Base-by-base conservation (phyloP, 805 yeast species). In the Pichia pseudocactophila region DNA sequence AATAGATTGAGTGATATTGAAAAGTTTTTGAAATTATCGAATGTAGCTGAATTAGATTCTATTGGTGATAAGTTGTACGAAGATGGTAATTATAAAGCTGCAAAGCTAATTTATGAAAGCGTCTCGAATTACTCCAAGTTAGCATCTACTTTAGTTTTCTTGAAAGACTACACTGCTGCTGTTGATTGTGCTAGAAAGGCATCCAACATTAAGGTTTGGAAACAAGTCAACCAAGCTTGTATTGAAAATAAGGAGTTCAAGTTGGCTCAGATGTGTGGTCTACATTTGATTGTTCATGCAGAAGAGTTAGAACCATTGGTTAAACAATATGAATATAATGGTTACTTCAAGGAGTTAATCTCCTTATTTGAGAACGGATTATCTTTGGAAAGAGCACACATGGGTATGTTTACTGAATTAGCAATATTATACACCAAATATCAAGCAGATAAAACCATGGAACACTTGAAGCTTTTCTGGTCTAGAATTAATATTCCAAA, bases 111-210 rank as follows among this genome's bases (percentile, higher is more conserved):
- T 54, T 92, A 76, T 65, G 70, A 88, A 9, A 82, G 80, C 50
- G 81, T 90, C 45, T 87, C 96, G 33, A 92, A 90, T 68, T 90
- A 95, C 73, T 82, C 96, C 38, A 92, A 89, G 64, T 76, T 92
- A 54, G 97, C 98, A 13, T 83, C 96, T n/a, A 90, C 97, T 26
- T 76, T 89, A 58, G 98, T 92, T 30, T 88, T 80, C 69, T 70
- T 92, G 57, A 80, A 78, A 42, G 97, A 92, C 61, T 89, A 87
- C 64, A 97, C 92, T 68, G 79, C 86, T 43, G 98, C 98, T 40
- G 98, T 92, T 49, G 97, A 92, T 59, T 88, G 97, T 65, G 98
- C 98, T 18, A 83, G 98, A 71, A 92, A 90, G 68, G 97, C 98
- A 3, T 84, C 95, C 30, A 88, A 87, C 64, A 77, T 82, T 47